Percentiles rank a stretch among this genome's conserved stretches.
Evolutionary conservation across 257 asterid genomes (phyloP).

Genomic region (Knoxia roxburghii): DNA sequence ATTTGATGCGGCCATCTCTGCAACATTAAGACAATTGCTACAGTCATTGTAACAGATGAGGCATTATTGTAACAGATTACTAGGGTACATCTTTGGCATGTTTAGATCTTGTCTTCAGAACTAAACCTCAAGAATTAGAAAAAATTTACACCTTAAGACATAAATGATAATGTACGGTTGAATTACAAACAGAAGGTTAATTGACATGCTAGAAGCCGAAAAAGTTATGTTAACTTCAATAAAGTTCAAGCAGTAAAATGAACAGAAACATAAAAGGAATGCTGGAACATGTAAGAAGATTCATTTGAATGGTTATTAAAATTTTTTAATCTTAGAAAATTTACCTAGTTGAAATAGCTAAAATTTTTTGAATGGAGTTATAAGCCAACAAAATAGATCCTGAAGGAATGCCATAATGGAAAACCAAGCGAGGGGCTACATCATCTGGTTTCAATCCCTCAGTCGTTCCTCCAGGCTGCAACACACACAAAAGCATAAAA

Average conservation of each 20-base stretch:
- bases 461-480: constrained; percentile 63
- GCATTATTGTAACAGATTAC: neutral
- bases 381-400: constrained; percentile 53
- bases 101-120: neutral
- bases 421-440: constrained; percentile 54
- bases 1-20: constrained; percentile 86
- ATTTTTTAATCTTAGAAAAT: constrained; percentile 9
- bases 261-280: neutral
- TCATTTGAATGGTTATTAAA: neutral
- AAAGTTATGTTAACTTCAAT: neutral
- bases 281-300: neutral
- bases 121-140: neutral
- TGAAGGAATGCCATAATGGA: constrained; percentile 82
- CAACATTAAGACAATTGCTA: neutral
- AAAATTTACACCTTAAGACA: neutral
- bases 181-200: neutral
- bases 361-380: constrained; percentile 58
- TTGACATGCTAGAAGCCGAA: neutral
- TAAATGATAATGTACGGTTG: neutral
- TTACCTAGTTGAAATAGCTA: constrained; percentile 79
- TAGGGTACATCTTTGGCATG: neutral
- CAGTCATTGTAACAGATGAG: neutral
- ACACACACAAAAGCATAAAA: constrained; percentile 9
- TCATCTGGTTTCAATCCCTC: constrained; percentile 66
- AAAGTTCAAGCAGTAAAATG: neutral